Base-by-base conservation (phyloP, 2,329 filamentous ascomycete species). In the Neofusicoccum parvum region DNA sequence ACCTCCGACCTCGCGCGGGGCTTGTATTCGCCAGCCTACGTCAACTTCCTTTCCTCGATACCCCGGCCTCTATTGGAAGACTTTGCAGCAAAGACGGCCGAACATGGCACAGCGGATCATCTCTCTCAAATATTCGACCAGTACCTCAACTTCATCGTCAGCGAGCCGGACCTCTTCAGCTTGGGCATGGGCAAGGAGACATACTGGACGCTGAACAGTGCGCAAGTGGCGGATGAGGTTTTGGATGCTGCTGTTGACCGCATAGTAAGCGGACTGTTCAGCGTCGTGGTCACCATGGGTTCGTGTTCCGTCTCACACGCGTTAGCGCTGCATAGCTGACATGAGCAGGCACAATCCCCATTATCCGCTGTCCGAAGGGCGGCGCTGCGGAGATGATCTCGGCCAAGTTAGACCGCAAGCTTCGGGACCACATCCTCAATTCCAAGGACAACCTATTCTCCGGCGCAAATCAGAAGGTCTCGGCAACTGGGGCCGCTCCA, bases 371-470 rank as follows among this genome's bases (percentile, higher is more conserved):
- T 74, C 94, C 95, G 6, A 97, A 95, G 75, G 92, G 90, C 58
- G 94, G 92, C 41, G 92, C 95, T 3, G 94, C 95, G 14, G 94
- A 98, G 75, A 90, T 97, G 83, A 96, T 99, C 70, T 91, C 93
- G 14, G 91, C 92, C 14, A 97, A 96, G 74, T 87, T 99, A 27
- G 95, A 99, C 76, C 89, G 95, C 67, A 99, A 98, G 78, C 87
- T 99, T 23, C 89, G 95, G 73, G 95, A 99, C 74, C 95, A 99
- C 76, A 92, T 98, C 62, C 85, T 99, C 68, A 98, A 98, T 79
- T 97, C 94, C 12, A 98, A 97, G 81, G 94, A 97, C 75, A 98
- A 97, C 74, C 86, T 99, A 4, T 99, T 99, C 78, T 96, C 93
- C 0, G 80, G 81, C 46, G 80, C 78, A 66, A 84, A 88, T 60